Percentiles rank a stretch among this genome's conserved stretches.
Evolutionary conservation across 2,329 filamentous ascomycete genomes (phyloP).

Genomic region (Cladosporium velox): DNA sequence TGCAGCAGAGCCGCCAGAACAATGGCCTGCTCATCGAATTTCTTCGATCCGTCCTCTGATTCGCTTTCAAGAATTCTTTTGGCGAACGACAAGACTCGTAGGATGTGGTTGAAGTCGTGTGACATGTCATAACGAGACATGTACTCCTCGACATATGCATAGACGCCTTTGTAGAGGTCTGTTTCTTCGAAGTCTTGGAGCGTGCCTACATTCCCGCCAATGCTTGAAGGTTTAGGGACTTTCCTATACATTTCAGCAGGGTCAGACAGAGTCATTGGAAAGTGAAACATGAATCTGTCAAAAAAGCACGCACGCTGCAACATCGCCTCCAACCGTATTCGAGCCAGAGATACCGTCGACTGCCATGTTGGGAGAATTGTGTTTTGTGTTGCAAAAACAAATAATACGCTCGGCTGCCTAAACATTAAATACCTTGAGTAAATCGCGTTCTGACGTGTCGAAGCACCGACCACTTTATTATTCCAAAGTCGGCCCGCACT

Average conservation of each 20-base stretch:
- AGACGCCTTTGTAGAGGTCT: conserved; percentile 40
- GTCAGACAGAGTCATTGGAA: conserved; percentile 7
- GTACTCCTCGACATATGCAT: conserved; percentile 66
- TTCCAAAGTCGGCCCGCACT: conserved; percentile 4
- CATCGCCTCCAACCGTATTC: background rate
- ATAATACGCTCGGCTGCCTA: background rate
- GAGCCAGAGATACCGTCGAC: background rate
- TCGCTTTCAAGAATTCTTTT: conserved; percentile 59
- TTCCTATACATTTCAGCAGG: background rate
- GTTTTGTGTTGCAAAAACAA: background rate
- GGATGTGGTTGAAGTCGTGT: conserved; percentile 84
- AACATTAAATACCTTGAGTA: background rate
- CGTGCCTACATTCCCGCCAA: background rate
- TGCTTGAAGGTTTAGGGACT: background rate
- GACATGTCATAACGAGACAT: conserved; percentile 81
- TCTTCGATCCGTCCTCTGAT: conserved; percentile 28
- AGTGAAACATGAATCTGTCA: background rate
- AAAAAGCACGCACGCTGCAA: conserved; percentile 15
- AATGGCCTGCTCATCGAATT: conserved; percentile 33
- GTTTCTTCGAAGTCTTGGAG: conserved; percentile 35
- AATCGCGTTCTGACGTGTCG: conserved; percentile 4
- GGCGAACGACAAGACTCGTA: conserved; percentile 74
- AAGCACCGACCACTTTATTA: conserved; percentile 15
- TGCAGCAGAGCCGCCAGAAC: conserved; percentile 62
- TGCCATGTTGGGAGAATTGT: conserved; percentile 6